Conservation (phyloP, 768 basidiomycete species). For the Mycena belliarum region DNA sequence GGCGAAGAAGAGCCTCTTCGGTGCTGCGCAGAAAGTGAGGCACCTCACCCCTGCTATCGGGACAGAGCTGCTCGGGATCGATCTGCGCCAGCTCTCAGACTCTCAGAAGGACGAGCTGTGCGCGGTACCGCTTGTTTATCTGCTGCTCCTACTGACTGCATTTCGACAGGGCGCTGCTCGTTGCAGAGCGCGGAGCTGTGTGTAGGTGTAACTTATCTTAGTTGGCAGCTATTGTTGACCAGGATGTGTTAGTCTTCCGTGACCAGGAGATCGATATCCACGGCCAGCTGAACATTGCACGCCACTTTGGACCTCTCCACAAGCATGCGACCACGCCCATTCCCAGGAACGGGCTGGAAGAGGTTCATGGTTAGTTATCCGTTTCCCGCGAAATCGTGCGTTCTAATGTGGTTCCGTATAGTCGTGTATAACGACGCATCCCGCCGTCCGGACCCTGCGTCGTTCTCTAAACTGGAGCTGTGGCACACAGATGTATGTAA, state of each 20-base stretch:
- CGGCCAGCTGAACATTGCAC: slow-evolving; percentile 70
- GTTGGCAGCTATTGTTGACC: background rate
- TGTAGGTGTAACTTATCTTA: slow-evolving; percentile 44
- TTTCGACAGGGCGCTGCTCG: slow-evolving; percentile 58
- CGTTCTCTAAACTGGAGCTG: slow-evolving; percentile 74
- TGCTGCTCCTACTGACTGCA: background rate
- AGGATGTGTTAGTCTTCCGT: slow-evolving; percentile 56
- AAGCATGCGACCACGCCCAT: slow-evolving; percentile 83
- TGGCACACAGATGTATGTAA: slow-evolving; percentile 75
- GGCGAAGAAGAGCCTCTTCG: slow-evolving; percentile 62
- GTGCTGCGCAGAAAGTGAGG: slow-evolving; percentile 65
- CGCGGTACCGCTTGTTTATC: slow-evolving; percentile 23
- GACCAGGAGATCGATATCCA: slow-evolving; percentile 71
- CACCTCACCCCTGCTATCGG: slow-evolving; percentile 74
- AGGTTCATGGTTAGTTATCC: slow-evolving; percentile 60
- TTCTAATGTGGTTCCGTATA: slow-evolving; percentile 24
- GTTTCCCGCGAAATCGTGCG: slow-evolving; percentile 7
- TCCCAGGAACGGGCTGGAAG: slow-evolving; percentile 71
- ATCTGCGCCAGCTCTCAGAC: slow-evolving; percentile 66
- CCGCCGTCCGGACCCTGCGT: slow-evolving; percentile 58
- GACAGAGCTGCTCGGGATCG: slow-evolving; percentile 72
- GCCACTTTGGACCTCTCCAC: slow-evolving; percentile 74
- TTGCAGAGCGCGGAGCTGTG: slow-evolving; percentile 76
- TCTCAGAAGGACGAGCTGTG: slow-evolving; percentile 81
- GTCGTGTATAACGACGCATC: slow-evolving; percentile 74